Percentiles rank a stretch among this genome's conserved stretches.
Conservation (phyloP, 208 protist genomes). For the Wallacemonas sp. region DNA sequence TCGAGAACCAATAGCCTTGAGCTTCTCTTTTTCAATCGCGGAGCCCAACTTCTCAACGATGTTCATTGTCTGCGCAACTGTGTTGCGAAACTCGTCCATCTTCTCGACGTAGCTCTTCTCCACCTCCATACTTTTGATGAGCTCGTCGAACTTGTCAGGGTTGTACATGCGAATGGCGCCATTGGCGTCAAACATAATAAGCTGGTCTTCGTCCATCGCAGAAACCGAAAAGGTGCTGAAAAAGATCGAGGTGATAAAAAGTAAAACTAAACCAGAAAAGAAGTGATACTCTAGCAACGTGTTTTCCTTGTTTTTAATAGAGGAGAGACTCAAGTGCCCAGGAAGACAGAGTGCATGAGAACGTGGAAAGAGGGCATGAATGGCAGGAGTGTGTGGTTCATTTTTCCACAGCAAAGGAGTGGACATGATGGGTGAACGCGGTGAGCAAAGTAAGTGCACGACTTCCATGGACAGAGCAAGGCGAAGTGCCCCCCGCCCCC, state of each 20-base stretch:
- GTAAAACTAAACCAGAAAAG: too few species aligned
- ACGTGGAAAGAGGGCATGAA: too few species aligned
- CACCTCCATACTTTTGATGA: constrained; percentile 72
- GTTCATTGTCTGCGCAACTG: constrained; percentile 80
- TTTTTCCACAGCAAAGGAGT: background rate
- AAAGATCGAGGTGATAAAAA: too few species aligned
- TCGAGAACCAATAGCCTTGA: constrained; percentile 82
- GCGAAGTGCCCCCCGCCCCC: too few species aligned
- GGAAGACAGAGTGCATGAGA: too few species aligned
- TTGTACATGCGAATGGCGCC: constrained; percentile 90
- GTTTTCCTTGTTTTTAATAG: too few species aligned
- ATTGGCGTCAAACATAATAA: constrained; percentile 90
- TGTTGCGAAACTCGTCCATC: constrained; percentile 85
- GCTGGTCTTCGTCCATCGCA: constrained; percentile 82
- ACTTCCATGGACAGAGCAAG: too few species aligned
- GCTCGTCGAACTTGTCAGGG: constrained; percentile 88
- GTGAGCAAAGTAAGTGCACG: constrained; percentile 6
- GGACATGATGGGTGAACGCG: background rate
- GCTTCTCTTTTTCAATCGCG: constrained; percentile 86
- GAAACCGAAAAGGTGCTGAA: too few species aligned
- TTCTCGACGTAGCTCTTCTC: constrained; percentile 70
- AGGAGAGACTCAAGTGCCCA: too few species aligned
- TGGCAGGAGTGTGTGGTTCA: too few species aligned
- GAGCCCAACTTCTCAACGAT: constrained; percentile 77
- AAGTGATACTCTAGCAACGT: too few species aligned